Evolutionary conservation across 345 rosid species (phyloP).

Genomic region (Kernera saxatilis): DNA sequence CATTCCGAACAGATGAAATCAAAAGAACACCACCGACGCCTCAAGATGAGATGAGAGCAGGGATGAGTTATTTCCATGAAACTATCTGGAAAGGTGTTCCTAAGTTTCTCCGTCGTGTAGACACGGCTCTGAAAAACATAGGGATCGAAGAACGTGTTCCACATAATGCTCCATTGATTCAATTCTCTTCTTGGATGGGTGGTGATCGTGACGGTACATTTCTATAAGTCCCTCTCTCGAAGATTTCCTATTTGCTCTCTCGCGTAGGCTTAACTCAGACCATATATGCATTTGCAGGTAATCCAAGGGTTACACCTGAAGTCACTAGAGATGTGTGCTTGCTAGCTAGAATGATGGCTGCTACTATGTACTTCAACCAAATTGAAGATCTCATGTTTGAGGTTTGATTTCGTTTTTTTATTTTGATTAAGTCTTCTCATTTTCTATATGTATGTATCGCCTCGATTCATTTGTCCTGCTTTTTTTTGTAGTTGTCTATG

Average conservation of each 20-base stretch:
- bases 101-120: conserved; percentile 92
- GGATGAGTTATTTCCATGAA: conserved; percentile 99
- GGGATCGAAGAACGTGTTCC: conserved; percentile 94
- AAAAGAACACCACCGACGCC: conserved; percentile 97
- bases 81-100: conserved; percentile 99
- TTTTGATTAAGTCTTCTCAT: neutral
- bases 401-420: conserved; percentile 34
- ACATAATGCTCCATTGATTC: conserved; percentile 95
- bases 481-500: conserved; percentile 75
- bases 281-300: conserved; percentile 44
- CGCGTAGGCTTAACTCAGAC: neutral
- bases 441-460: neutral
- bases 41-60: conserved; percentile 99
- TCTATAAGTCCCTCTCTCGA: neutral
- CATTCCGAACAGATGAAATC: conserved; percentile 97
- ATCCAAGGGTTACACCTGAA: conserved; percentile 98
- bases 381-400: conserved; percentile 98
- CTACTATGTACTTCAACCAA: conserved; percentile 85
- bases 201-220: conserved; percentile 94
- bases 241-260: neutral
- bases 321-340: conserved; percentile 99
- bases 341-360: conserved; percentile 98
- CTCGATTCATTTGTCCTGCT: neutral
- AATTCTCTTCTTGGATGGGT: conserved; percentile 99
- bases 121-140: conserved; percentile 90